Evolutionary conservation across 1,139 yeast genomes (phyloP), one percentile per base, ranked within the genome.

Genomic region (Diutina pseudorugosa): DNA sequence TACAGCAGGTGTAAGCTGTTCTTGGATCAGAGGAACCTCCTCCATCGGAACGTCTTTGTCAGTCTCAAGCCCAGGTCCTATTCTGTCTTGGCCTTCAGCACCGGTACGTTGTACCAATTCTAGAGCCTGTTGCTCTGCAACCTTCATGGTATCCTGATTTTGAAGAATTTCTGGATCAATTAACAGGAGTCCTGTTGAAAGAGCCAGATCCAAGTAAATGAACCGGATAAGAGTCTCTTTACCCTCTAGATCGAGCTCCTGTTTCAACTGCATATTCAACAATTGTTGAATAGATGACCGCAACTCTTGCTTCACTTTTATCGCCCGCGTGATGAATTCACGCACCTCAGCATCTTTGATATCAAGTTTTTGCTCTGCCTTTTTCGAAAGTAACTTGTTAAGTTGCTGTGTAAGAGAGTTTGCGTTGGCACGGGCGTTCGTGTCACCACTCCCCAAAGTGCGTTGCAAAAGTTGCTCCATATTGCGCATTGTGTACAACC

Each of bases 151-250:
- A 14, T 16, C n/a, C 8, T 36, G 12, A 11, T 16, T n/a, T 11
- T 23, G 47, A n/a, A 12, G n/a, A 14, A 43, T 25, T 21, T 16
- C 27, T 4, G 51, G 44, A 16, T 73, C 78, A 55, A 84, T 69
- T 57, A 85, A 66, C 55, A 75, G 73, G 45, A 83, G 62, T 1
- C 87, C 88, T 59, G 80, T 82, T 57, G 82, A 85, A 52, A 85
- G 73, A 11, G 90, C 80, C 9, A 85, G 79, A 64, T 85, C 90
- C 53, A 85, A 72, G 56, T 81, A 77, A 55, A 87, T 80, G 57
- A 85, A 76, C 57, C 89, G 71, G 42, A 85, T 74, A 53, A 85
- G 68, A 0, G 88, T 80, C 60, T 85, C 94, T 60, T 85, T 85
- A 11, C 91, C 93, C 58, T 83, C 85, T 3, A 80, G 60, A 54